phyloP scores from a whole-genome alignment of 257 asterid genomes.

The Fraxinus quadrangulata region DNA sequence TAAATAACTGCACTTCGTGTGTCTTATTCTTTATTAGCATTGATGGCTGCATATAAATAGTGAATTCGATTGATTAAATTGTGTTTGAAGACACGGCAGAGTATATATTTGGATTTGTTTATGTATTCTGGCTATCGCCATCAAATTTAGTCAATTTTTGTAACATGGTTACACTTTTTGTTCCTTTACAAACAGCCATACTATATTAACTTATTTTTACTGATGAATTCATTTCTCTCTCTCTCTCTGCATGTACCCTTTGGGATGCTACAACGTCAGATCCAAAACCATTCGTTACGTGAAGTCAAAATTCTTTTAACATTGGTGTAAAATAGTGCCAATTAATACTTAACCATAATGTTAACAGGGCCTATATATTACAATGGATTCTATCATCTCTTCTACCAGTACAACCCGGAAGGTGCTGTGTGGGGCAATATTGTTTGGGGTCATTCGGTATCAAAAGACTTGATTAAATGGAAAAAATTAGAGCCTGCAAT shows the following conservation, averaged over 20 bases:
- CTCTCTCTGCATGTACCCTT: background rate
- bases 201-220: background rate
- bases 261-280: conserved; percentile 29
- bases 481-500: conserved; percentile 36
- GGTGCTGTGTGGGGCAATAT: conserved; percentile 54
- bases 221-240: background rate
- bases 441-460: conserved; percentile 55
- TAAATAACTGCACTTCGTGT: too few relatives aligned
- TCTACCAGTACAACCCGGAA: conserved; percentile 51
- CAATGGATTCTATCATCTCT: conserved; percentile 52
- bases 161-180: background rate
- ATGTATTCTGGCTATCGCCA: too few relatives aligned
- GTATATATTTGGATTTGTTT: too few relatives aligned
- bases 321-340: background rate
- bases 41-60: too few relatives aligned
- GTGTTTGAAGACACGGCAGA: too few relatives aligned
- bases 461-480: conserved; percentile 54
- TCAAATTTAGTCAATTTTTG: background rate
- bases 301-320: background rate
- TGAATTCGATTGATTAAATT: too few relatives aligned
- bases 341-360: background rate
- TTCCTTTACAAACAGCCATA: too few relatives aligned
- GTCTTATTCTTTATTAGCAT: too few relatives aligned
- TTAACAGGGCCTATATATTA: conserved; percentile 45
- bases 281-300: conserved; percentile 50